Base-by-base conservation (phyloP, 352 stramenopile genomes). In the Globisporangium lucens region DNA sequence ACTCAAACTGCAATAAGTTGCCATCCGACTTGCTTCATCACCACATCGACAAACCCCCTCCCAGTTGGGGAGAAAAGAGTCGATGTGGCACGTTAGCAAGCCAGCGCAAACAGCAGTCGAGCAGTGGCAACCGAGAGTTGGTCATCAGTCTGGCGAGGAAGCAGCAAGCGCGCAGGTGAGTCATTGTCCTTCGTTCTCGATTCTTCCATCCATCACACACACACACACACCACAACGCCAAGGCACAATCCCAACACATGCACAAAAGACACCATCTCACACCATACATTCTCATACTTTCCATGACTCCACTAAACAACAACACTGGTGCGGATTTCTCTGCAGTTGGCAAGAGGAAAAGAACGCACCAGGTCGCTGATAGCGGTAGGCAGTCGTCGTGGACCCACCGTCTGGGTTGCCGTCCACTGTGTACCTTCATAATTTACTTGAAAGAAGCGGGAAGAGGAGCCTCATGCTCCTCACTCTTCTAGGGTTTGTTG, bases 401-500 rank as follows among this genome's bases (percentile, higher is more conserved):
- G 62, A 63, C 57, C n/a, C 36, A 20, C 43, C 36, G 43, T 51
- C n/a, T 59, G 35, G 27, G 22, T 35, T 13, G 17, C 53, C 55
- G 43, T 61, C 20, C 17, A 46, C 55, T 56, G 47, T 64, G 65
- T 56, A 35, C 36, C 70, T 70, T 70, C 61, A 75, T 75, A 75
- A 75, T 70, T 75, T 75, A 75, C 66, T 62, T 33, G 46, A 33
- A 30, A 29, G 51, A 66, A 63, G 41, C 41, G 41, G 43, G 51
- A 63, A 49, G 27, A 58, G 58, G 46, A 75, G 70, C 70, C 70
- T 73, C 70, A 75, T 75, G 70, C 70, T 75, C 49, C 27, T 65
- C 46, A 35, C 63, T n/a, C 30, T 33, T 65, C 43, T 27, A 51
- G 27, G 27, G 8, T 24, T 47, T 22, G 53, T 47, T 57, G 59